Conservation (phyloP, 2,329 filamentous ascomycete genomes). For the Colletotrichum plurivorum region DNA sequence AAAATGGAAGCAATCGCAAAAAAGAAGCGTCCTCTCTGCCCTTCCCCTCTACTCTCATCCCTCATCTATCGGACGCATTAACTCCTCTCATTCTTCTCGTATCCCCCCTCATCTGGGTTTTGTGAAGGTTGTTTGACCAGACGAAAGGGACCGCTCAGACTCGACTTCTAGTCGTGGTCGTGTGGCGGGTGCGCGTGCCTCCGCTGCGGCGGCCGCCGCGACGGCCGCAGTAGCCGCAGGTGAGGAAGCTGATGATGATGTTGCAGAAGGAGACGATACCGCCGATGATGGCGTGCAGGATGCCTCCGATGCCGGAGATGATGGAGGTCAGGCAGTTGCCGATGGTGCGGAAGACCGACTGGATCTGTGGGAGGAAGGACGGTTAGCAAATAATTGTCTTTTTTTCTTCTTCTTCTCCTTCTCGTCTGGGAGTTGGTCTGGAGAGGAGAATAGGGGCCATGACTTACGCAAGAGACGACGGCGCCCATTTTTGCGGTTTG, state of each 20-base stretch:
- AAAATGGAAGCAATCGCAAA: not conserved
- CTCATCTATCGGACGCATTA: constrained; percentile 22
- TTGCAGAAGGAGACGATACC: constrained; percentile 76
- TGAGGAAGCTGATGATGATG: constrained; percentile 77
- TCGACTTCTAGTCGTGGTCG: constrained; percentile 49
- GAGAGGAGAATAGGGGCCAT: no score
- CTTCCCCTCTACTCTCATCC: constrained; percentile 2
- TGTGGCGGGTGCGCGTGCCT: constrained; percentile 43
- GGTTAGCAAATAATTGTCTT: constrained; percentile 30
- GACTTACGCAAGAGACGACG: constrained; percentile 85
- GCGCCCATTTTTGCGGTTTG: constrained; percentile 76
- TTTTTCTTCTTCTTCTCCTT: not conserved
- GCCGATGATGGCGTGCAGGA: constrained; percentile 77
- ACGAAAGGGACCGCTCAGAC: constrained; percentile 45
- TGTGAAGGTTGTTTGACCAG: not conserved
- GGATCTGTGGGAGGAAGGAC: constrained; percentile 59
- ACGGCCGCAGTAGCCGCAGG: constrained; percentile 63
- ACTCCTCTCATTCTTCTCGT: no score
- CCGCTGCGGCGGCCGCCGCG: constrained; percentile 49
- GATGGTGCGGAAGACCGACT: constrained; percentile 73
- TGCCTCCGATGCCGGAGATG: constrained; percentile 75
- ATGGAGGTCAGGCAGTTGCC: constrained; percentile 78
- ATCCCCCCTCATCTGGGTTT: constrained; percentile 9
- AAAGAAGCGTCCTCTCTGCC: not conserved
- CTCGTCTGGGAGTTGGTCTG: constrained; percentile 34